Evolutionary conservation across 2,329 filamentous ascomycete species (phyloP).

Genomic region (Penicillium sp.): DNA sequence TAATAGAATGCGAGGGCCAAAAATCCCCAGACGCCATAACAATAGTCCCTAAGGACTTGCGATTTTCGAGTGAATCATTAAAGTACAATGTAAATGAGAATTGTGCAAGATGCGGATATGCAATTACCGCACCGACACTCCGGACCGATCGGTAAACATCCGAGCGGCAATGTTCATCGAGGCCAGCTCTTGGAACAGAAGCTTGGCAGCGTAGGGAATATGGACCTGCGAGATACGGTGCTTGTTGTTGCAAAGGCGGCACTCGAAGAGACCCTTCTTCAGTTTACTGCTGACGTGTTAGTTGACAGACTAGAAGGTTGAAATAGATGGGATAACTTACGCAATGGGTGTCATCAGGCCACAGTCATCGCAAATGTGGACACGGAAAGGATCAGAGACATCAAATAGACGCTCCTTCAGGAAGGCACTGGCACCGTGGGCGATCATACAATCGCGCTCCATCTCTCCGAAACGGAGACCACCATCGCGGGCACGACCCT

Average conservation of each 20-base stretch:
- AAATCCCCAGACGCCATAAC: constrained; percentile 23
- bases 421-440: constrained; percentile 96
- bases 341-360: constrained; percentile 98
- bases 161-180: constrained; percentile 98
- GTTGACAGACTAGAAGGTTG: constrained; percentile 2
- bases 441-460: constrained; percentile 99
- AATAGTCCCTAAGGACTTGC: constrained; percentile 18
- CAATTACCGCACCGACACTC: constrained; percentile 42
- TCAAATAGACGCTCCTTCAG: constrained; percentile 96
- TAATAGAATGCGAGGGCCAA: constrained; percentile 21
- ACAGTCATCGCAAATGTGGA: constrained; percentile 98
- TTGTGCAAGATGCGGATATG: not conserved
- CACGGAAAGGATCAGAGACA: constrained; percentile 95
- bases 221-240: constrained; percentile 97
- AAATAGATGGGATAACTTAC: constrained; percentile 62
- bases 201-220: constrained; percentile 95
- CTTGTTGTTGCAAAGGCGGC: constrained; percentile 97
- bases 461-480: constrained; percentile 99
- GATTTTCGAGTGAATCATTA: constrained; percentile 29
- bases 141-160: constrained; percentile 79
- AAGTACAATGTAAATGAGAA: constrained; percentile 21
- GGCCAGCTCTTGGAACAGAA: constrained; percentile 96
- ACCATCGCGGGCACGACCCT: constrained; percentile 96
- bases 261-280: constrained; percentile 94
- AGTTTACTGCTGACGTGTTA: constrained; percentile 64